Evolutionary conservation across 331 rosid genomes (phyloP).

Genomic region (Acacia pycnantha): DNA sequence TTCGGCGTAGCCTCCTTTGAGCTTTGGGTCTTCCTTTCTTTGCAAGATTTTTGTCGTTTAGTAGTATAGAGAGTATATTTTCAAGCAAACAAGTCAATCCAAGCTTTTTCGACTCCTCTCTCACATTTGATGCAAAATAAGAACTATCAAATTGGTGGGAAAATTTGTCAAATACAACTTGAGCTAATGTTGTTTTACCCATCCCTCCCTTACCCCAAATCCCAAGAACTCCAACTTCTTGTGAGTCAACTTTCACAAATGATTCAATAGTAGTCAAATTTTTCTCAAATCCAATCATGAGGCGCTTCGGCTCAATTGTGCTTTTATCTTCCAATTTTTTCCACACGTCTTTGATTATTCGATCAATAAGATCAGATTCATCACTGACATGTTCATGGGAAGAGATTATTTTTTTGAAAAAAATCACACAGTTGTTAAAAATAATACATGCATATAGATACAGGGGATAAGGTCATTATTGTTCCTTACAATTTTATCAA

Average conservation of each 20-base stretch:
- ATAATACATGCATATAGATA: no score
- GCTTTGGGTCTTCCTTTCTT: no score
- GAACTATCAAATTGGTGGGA: neutral
- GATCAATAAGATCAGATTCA: neutral
- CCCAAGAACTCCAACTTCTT: neutral
- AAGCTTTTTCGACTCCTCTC: neutral
- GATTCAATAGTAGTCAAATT: neutral
- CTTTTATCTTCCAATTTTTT: neutral
- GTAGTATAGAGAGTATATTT: neutral
- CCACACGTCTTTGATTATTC: neutral
- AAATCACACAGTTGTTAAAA: no score
- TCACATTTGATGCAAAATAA: neutral
- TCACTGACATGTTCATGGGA: neutral
- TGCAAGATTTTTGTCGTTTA: neutral
- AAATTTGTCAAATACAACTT: neutral
- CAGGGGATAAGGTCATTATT: no score
- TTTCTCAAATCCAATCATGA: neutral
- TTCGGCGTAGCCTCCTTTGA: neutral
- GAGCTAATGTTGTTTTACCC: conserved; percentile 1
- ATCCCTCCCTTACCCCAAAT: conserved; percentile 11
- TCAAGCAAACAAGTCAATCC: neutral
- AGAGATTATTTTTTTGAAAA: neutral
- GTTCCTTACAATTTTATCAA: no score
- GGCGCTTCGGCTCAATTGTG: neutral
- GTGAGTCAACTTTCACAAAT: neutral